phyloP scores from a whole-genome alignment of 441 rosid genomes.

The Croton laevigatus region DNA sequence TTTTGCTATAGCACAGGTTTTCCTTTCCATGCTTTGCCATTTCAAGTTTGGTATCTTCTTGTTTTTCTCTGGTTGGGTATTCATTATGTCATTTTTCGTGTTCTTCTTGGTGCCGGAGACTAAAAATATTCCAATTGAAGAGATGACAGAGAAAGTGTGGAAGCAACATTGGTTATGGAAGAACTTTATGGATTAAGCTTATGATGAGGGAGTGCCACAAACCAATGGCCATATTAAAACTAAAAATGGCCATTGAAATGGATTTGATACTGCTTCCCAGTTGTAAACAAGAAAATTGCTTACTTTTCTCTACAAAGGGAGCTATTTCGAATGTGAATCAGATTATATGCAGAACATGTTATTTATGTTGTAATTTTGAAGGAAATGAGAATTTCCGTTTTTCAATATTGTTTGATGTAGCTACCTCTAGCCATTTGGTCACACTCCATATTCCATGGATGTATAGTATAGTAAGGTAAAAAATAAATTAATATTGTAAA shows the following conservation, averaged over 20 bases:
- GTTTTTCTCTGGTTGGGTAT: conserved; percentile 79
- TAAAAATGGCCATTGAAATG: conserved; percentile 39
- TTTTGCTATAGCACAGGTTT: conserved; percentile 79
- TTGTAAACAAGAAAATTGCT: conserved; percentile 25
- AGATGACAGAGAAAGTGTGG: conserved; percentile 92
- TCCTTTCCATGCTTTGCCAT: conserved; percentile 83
- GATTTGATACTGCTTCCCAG: conserved; percentile 41
- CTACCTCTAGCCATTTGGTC: no score
- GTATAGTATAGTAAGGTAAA: no score
- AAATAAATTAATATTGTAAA: no score
- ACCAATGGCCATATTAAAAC: conserved; percentile 18
- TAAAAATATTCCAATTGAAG: conserved; percentile 78
- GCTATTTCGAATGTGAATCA: neutral
- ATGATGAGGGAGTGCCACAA: conserved; percentile 18
- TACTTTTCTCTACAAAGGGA: neutral
- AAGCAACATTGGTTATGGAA: conserved; percentile 90
- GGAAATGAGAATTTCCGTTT: conserved; percentile 1
- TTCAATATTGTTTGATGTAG: no score
- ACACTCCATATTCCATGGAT: no score
- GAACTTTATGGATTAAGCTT: conserved; percentile 46
- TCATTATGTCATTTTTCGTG: conserved; percentile 68
- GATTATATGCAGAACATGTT: neutral
- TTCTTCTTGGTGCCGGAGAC: conserved; percentile 76
- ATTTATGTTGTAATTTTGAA: neutral
- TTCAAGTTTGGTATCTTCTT: conserved; percentile 81